Percentiles rank a stretch among this genome's conserved stretches.
These are phyloP conservation scores for Helianthus tuberosus DNA, from an alignment of 129 eudicot species.

Conservation along the genomic window DNA sequence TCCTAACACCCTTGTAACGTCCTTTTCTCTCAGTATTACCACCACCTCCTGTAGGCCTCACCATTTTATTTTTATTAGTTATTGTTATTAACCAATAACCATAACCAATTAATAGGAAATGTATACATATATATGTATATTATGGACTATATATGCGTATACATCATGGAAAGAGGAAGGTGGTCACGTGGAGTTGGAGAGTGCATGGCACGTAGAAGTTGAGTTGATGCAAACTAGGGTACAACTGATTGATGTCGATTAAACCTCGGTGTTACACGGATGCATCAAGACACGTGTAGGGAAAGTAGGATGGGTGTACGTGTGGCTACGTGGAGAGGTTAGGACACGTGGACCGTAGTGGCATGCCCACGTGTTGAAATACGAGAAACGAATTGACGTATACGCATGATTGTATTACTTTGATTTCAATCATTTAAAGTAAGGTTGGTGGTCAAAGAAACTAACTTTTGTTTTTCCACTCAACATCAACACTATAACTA, in stretches of 20 bases:
- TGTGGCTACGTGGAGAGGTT: conserved; percentile 5
- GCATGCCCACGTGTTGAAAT: conserved; percentile 14
- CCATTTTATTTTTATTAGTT: conserved; percentile 1
- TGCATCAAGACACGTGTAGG: conserved; percentile 24
- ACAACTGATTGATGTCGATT: not conserved
- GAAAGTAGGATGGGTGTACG: conserved; percentile 12
- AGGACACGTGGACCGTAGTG: conserved; percentile 31
- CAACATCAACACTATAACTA: too few relatives aligned
- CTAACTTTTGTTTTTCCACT: too few relatives aligned
- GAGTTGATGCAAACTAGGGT: conserved; percentile 1
- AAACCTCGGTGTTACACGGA: conserved; percentile 17
- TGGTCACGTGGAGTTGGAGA: conserved; percentile 9
- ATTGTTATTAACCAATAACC: not conserved
- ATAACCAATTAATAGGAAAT: not conserved
- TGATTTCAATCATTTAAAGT: too few relatives aligned
- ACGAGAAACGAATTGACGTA: not conserved
- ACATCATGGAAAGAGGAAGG: not conserved
- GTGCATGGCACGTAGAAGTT: conserved; percentile 21
- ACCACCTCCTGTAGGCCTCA: conserved; percentile 24
- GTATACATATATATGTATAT: not conserved
- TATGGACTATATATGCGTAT: not conserved
- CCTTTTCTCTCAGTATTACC: conserved; percentile 30
- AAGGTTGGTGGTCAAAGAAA: too few relatives aligned
- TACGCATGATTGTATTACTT: too few relatives aligned
- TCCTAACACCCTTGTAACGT: conserved; percentile 79